These are phyloP conservation scores for Cyberlindnera bimundalis DNA, from an alignment of 805 yeast genomes.

Conservation along the genomic window DNA sequence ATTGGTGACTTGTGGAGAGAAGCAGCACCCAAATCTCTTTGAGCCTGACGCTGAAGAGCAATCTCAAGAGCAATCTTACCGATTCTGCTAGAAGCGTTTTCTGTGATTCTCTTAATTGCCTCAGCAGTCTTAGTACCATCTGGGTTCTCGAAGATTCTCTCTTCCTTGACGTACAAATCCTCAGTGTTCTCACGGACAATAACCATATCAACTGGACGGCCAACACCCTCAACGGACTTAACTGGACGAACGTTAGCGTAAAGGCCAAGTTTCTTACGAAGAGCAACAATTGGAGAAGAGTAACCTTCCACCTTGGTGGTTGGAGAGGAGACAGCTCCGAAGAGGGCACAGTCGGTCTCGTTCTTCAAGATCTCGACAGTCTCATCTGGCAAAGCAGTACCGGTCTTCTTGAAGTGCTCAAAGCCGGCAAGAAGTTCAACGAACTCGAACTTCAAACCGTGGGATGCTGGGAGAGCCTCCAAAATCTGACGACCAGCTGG, in stretches of 20 bases:
- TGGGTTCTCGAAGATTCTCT: conserved; percentile 62
- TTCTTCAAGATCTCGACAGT: conserved; percentile 74
- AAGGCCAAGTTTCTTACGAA: conserved; percentile 90
- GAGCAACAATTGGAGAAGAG: conserved; percentile 98
- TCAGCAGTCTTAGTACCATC: conserved; percentile 93
- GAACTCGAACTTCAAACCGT: conserved; percentile 78
- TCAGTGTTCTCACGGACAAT: conserved; percentile 99
- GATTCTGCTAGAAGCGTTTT: conserved; percentile 78
- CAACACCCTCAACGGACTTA: conserved; percentile 82
- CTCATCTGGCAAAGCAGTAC: conserved; percentile 91
- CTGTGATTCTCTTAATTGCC: conserved; percentile 95
- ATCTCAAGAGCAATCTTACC: conserved; percentile 90
- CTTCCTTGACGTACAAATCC: conserved; percentile 95
- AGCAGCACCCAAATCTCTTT: conserved; percentile 60
- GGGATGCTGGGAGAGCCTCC: conserved; percentile 74
- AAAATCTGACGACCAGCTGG: conserved; percentile 92
- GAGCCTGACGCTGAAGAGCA: conserved; percentile 84
- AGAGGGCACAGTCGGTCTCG: conserved; percentile 94
- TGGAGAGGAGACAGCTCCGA: conserved; percentile 97
- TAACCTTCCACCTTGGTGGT: conserved; percentile 91
- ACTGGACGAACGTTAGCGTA: conserved; percentile 98
- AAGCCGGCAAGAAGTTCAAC: conserved; percentile 90
- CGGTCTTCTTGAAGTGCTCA: conserved; percentile 91
- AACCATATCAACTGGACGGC: conserved; percentile 93
- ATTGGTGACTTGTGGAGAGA: conserved; percentile 53